A percentile compares a stretch with the other conserved stretches of the same genome.
These are phyloP conservation scores for Nepenthes alata DNA, from an alignment of 179 eudicot species.

Conservation along the genomic window DNA sequence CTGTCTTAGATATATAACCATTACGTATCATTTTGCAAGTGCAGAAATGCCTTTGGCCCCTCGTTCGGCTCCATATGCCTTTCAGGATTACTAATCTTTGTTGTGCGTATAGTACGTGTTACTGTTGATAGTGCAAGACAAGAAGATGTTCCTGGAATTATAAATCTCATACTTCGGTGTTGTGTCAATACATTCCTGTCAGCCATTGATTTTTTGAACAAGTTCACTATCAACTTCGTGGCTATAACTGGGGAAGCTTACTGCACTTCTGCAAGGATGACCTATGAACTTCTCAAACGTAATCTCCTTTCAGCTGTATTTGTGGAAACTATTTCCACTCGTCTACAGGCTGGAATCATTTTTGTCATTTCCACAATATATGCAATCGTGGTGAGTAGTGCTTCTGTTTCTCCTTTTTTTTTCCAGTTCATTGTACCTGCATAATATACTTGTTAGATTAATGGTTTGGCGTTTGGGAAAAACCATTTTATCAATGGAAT, in stretches of 20 bases:
- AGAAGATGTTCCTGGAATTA: conserved; percentile 60
- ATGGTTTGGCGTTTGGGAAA: too few species aligned
- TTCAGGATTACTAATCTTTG: conserved; percentile 61
- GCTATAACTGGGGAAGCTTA: conserved; percentile 99
- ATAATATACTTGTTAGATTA: too few species aligned
- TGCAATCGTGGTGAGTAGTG: conserved; percentile 63
- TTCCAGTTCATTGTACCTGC: too few species aligned
- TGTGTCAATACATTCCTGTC: conserved; percentile 52
- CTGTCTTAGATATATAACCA: background rate
- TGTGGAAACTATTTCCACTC: conserved; percentile 92
- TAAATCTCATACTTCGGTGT: conserved; percentile 51
- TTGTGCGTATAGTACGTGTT: conserved; percentile 67
- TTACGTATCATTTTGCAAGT: background rate
- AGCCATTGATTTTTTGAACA: conserved; percentile 72
- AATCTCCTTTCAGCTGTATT: conserved; percentile 89
- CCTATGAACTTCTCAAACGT: conserved; percentile 83
- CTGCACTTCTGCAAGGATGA: conserved; percentile 83
- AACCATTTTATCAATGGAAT: too few species aligned
- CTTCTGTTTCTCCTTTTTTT: too few species aligned
- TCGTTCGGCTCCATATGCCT: conserved; percentile 88
- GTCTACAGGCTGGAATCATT: conserved; percentile 60
- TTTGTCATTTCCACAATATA: conserved; percentile 77
- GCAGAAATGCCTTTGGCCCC: conserved; percentile 95
- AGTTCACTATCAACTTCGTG: conserved; percentile 86
- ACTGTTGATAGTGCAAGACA: conserved; percentile 76